Percentiles rank a stretch among this genome's conserved stretches.
Conservation (phyloP, 202 grass and related monocot species). For the Brachypodium distachyon region DNA sequence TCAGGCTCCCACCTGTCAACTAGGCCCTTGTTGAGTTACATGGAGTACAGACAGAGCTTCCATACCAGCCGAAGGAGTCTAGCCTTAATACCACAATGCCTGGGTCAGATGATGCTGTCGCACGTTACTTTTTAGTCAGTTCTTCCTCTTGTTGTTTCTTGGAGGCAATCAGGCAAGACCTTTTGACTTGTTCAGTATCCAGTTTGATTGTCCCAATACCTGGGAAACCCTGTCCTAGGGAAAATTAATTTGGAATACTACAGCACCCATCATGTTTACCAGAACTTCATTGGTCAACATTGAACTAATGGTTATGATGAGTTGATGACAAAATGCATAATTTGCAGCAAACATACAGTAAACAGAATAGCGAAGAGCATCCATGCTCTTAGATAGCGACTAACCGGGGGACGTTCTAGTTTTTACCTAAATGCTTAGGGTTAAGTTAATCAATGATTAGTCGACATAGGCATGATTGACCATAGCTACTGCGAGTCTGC, state of each 20-base stretch:
- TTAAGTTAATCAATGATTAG: background rate
- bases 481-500: background rate
- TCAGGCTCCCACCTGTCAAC: background rate
- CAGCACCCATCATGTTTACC: background rate
- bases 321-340: background rate
- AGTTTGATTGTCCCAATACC: background rate
- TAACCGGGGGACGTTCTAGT: background rate
- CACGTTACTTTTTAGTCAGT: background rate
- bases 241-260: background rate
- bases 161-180: background rate
- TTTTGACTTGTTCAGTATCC: background rate
- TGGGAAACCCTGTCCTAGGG: background rate
- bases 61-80: background rate
- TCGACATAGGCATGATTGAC: background rate
- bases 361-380: background rate
- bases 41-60: background rate
- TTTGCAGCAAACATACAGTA: background rate
- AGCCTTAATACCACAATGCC: background rate
- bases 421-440: background rate
- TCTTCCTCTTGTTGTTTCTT: background rate
- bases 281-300: background rate
- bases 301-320: background rate
- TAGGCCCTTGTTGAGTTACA: background rate
- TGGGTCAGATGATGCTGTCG: background rate
- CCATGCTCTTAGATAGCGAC: background rate